A percentile compares a stretch with the other conserved stretches of the same genome.
Conservation (phyloP, 2,329 filamentous ascomycete genomes). For the Aspergillus hiratsukae region DNA sequence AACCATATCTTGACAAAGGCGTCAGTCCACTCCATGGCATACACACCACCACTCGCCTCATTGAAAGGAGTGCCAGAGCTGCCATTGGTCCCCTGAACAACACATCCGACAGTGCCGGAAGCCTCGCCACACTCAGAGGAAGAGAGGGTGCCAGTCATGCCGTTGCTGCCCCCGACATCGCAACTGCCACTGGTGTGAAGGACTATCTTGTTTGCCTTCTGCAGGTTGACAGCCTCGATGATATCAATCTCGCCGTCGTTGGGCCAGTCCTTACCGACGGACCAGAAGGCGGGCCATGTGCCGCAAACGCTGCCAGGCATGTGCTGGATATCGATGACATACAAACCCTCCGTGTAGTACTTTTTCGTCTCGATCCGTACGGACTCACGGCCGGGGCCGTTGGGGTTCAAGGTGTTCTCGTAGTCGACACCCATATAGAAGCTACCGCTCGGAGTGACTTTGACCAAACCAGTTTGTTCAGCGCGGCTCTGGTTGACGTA, state of each 20-base stretch:
- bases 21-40: conserved; percentile 47
- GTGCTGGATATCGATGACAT: conserved; percentile 46
- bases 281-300: conserved; percentile 50
- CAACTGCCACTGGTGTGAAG: conserved; percentile 47
- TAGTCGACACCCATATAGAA: conserved; percentile 46
- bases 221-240: conserved; percentile 49
- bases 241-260: conserved; percentile 48
- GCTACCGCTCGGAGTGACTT: conserved; percentile 29
- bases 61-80: conserved; percentile 55
- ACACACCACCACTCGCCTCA: conserved; percentile 44
- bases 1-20: conserved; percentile 50
- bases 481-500: conserved; percentile 43
- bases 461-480: conserved; percentile 32
- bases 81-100: conserved; percentile 35
- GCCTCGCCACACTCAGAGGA: conserved; percentile 47
- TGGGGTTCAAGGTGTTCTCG: conserved; percentile 30
- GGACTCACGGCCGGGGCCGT: conserved; percentile 39
- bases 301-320: conserved; percentile 47
- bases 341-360: conserved; percentile 43
- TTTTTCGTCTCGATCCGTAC: conserved; percentile 44
- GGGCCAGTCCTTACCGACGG: conserved; percentile 40
- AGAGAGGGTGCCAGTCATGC: conserved; percentile 47
- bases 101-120: conserved; percentile 36
- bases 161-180: conserved; percentile 35
- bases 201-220: conserved; percentile 43